phyloP scores from a whole-genome alignment of 371 early-diverging fungal species.

The Apophysomyces ossiformis region DNA sequence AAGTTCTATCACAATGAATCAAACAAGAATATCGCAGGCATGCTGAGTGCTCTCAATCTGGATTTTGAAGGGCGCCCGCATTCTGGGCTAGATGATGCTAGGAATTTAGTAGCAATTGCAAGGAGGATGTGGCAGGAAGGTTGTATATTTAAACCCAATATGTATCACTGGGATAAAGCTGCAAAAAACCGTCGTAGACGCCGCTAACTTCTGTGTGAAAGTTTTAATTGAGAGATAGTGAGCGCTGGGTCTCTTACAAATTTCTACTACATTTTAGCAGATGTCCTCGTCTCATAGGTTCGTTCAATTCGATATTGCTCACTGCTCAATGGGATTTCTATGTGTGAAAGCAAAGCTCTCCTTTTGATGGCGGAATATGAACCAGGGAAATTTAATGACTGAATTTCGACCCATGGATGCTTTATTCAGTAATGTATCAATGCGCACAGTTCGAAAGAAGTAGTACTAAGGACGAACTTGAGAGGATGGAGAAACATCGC shows the following conservation, averaged over 20 bases:
- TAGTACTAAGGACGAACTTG: background rate
- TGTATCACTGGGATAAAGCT: conserved; percentile 13
- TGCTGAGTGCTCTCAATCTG: conserved; percentile 65
- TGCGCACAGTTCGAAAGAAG: background rate
- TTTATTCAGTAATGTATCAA: background rate
- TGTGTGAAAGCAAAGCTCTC: no score
- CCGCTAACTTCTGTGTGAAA: background rate
- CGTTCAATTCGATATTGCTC: no score
- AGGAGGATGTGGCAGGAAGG: conserved; percentile 48
- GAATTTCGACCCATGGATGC: no score
- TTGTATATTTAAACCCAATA: conserved; percentile 54
- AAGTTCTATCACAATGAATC: conserved; percentile 51
- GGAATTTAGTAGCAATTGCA: conserved; percentile 68
- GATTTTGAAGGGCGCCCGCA: conserved; percentile 76
- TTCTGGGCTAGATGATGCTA: conserved; percentile 81
- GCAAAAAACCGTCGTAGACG: background rate
- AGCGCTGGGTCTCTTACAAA: background rate
- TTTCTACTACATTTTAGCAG: no score
- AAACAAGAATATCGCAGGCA: conserved; percentile 60
- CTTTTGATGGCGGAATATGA: no score
- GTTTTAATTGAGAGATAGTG: background rate
- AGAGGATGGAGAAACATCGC: background rate
- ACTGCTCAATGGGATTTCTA: no score
- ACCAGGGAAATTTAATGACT: no score
- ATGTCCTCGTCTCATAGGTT: no score